A percentile compares a stretch with the other conserved stretches of the same genome.
Evolutionary conservation across 2,329 filamentous ascomycete genomes (phyloP).

Genomic region (Thielaviopsis euricoi): DNA sequence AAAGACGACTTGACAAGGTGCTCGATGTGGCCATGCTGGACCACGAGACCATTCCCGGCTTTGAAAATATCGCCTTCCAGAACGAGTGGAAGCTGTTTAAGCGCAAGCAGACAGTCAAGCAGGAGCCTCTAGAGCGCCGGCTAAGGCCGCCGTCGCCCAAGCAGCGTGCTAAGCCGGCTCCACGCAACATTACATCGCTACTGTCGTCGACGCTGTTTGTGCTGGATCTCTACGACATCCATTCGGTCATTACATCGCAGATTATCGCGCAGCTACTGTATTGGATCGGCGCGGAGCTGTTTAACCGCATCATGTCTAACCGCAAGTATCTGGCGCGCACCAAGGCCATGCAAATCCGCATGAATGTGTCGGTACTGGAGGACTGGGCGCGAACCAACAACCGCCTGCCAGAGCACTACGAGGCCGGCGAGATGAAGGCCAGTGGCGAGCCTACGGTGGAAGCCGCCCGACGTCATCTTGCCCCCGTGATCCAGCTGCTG

Average conservation of each 20-base stretch:
- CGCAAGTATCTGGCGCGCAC: conserved; percentile 86
- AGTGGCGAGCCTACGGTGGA: conserved; percentile 80
- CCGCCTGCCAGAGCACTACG: conserved; percentile 85
- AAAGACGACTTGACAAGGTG: conserved; percentile 90
- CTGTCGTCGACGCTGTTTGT: conserved; percentile 94
- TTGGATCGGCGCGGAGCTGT: conserved; percentile 90
- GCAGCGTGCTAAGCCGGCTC: conserved; percentile 76
- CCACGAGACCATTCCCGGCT: conserved; percentile 93
- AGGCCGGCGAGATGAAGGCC: conserved; percentile 72
- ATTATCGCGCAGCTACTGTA: conserved; percentile 86
- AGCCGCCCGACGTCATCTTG: conserved; percentile 65
- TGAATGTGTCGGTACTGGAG: conserved; percentile 91
- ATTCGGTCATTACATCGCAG: conserved; percentile 88
- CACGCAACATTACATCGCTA: conserved; percentile 87
- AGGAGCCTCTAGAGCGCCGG: conserved; percentile 77
- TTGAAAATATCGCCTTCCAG: conserved; percentile 92
- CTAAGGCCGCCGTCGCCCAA: conserved; percentile 88
- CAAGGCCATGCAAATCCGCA: conserved; percentile 98
- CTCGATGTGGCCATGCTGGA: conserved; percentile 88
- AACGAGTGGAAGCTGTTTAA: conserved; percentile 98
- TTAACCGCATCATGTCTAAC: conserved; percentile 96
- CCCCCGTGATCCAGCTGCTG: conserved; percentile 79
- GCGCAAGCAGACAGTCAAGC: conserved; percentile 74
- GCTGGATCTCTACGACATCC: conserved; percentile 94
- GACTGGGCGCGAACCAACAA: conserved; percentile 95